Base-by-base conservation (phyloP, 2,329 filamentous ascomycete species). In the Fonsecaea erecta region DNA sequence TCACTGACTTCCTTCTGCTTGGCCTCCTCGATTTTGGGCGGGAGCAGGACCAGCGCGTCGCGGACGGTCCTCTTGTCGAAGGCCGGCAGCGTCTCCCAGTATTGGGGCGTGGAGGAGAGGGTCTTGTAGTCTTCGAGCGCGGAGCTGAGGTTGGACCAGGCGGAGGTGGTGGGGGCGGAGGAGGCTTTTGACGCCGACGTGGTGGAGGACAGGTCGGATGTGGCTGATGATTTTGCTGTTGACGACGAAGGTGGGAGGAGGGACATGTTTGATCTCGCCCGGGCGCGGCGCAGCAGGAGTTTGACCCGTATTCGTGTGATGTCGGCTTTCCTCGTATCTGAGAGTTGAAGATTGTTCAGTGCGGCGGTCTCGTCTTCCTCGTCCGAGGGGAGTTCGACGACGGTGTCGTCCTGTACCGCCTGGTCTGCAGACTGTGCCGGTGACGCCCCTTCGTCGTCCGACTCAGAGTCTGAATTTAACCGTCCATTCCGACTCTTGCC, bases 1-100 rank as follows among this genome's bases (percentile, higher is more conserved):
- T 99, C 94, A 2, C 86, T 89, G 85, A 95, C 92, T 78, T 99
- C 95, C 71, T 85, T 85, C 74, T 97, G 90, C 78, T 93, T 92
- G 1, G 93, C 93, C 18, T 85, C 85, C 69, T 94, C 91, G 56
- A 92, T 85, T 67, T 84, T 83, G 1, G 84, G 80, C 1, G 92
- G 91, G 43, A 98, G 78, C 24, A 82, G 80, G 14, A 82, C 77
- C 65, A 96, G 81, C 71, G 92, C 89, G 30, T 81, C 78, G 59
- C 86, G 82, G 1, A 96, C 90, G 16, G 89, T 85, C 72, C 84
- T 87, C 74, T 80, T 81, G 73, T 97, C 93, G 8, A 86, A 82
- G 0, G 82, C 73, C 0, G 87, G 84, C 1, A 97, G 81, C 67
- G 85, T 87, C n/a, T 74, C 74, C 73, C 80, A 71, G 60, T 71